These are phyloP conservation scores for Eragrostis nindensis DNA, from an alignment of 176 grass and related monocot species.

Conservation along the genomic window DNA sequence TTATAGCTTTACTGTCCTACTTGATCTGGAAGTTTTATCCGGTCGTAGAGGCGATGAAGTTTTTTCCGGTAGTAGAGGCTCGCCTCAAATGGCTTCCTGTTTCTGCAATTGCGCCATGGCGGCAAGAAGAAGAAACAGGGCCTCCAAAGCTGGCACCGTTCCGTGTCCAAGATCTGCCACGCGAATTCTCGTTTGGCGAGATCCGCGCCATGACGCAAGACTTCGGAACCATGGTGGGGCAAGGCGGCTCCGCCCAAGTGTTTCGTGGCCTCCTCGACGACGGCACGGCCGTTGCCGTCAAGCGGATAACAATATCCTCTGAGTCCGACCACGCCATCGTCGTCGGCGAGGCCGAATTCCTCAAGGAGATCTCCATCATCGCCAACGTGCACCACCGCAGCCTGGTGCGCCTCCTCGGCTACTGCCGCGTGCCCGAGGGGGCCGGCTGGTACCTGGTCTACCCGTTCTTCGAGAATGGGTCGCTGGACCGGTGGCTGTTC, in stretches of 20 bases:
- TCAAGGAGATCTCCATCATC: constrained; percentile 13
- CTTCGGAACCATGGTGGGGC: constrained; percentile 41
- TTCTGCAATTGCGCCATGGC: neutral
- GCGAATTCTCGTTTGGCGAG: neutral
- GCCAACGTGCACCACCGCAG: no score
- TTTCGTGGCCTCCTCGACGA: constrained; percentile 51
- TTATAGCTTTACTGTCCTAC: neutral
- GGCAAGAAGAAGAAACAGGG: neutral
- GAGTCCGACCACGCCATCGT: no score
- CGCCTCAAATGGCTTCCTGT: neutral
- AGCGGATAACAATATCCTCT: constrained; percentile 21
- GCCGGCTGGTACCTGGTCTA: no score
- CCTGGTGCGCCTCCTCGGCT: no score
- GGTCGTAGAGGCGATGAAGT: no score
- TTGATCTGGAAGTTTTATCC: neutral
- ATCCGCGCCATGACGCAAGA: constrained; percentile 13
- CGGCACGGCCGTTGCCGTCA: constrained; percentile 55
- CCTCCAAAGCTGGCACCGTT: neutral
- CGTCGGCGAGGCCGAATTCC: constrained; percentile 43
- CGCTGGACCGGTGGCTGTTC: no score
- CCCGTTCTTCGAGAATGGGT: no score
- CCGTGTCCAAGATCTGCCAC: constrained; percentile 13
- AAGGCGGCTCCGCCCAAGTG: constrained; percentile 52
- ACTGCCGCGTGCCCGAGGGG: no score
- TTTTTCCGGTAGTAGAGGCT: neutral